phyloP scores from a whole-genome alignment of 257 asterid species.

The Nicotiana obtusifolia region DNA sequence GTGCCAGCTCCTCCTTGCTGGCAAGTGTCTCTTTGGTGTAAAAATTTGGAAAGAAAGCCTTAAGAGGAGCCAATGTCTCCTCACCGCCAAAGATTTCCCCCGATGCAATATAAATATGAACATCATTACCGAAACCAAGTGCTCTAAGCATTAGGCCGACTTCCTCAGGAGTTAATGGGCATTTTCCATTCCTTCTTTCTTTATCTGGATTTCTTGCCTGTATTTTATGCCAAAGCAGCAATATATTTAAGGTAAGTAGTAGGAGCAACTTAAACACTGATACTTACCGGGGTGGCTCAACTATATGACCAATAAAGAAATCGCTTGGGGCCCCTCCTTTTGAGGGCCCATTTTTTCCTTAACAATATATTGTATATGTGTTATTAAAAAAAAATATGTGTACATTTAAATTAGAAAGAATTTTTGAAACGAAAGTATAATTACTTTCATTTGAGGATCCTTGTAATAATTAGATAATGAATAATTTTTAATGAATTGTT shows the following conservation, averaged over 20 bases:
- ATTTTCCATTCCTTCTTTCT: conserved; percentile 62
- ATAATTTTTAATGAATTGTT: no score
- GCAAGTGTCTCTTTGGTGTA: conserved; percentile 66
- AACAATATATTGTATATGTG: no score
- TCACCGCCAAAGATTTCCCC: conserved; percentile 72
- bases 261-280: background rate
- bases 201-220: conserved; percentile 52
- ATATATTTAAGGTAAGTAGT: background rate
- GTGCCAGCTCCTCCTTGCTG: conserved; percentile 52
- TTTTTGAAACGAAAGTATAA: no score
- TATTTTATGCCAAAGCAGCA: conserved; percentile 12
- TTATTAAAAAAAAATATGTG: no score
- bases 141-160: conserved; percentile 75
- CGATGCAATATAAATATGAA: conserved; percentile 70
- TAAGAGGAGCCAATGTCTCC: conserved; percentile 51
- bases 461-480: no score
- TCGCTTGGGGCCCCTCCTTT: no score
- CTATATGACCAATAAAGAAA: no score
- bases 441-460: no score
- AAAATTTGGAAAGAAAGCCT: conserved; percentile 65
- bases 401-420: no score
- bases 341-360: no score
- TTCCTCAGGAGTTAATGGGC: conserved; percentile 67
- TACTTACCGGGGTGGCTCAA: no score
- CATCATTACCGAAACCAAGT: conserved; percentile 54